Base-by-base conservation (phyloP, 1,284 basidiomycete genomes). In the Sanguinoderma infundibulare region DNA sequence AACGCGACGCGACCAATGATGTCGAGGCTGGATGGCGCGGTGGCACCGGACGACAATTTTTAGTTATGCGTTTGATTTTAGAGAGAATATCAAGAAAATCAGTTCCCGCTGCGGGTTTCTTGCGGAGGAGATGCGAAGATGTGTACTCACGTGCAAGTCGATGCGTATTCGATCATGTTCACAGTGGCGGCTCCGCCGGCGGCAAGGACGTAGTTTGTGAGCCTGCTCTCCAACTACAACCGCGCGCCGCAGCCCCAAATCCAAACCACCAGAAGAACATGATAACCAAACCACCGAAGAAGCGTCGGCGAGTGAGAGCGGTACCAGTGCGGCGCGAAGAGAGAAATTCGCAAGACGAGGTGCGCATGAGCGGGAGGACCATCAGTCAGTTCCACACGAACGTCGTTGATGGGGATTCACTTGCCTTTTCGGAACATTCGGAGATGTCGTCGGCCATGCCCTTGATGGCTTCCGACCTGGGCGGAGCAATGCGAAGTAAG, bases 1-100 rank as follows among this genome's bases (percentile, higher is more conserved):
- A 70, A 70, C 17, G 69, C 69, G 59, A 70, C 67, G 58, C 67
- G 69, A 14, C 69, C 69, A 55, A 70, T 70, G 59, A 70, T 70
- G 62, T 70, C 69, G 46, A 70, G 63, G n/a, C 69, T 70, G 63
- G n/a, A n/a, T n/a, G n/a, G 7, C 32, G 15, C 22, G 15, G 44
- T 9, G 15, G 22, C 3, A 22, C 15, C 17, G n/a, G 10, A 26
- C 8, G 46, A 32, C 6, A 8, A 44, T 44, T 15, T 24, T 42
- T 26, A 26, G 26, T 44, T 44, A 24, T 44, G 10, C 20, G 40
- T 42, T 42, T 22, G 20, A 40, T 40, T 40, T 40, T 44, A 24
- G 42, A n/a, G 34, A 35, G 7, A 14, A 32, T 28, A 17, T 28
- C 30, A n/a, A 17, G 24, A 17, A 47, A 32, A 15, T 6, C 7